Percentiles rank a stretch among this genome's conserved stretches.
phyloP scores from a whole-genome alignment of 192 early-diverging fungal genomes.

The Oehlia diaphana region DNA sequence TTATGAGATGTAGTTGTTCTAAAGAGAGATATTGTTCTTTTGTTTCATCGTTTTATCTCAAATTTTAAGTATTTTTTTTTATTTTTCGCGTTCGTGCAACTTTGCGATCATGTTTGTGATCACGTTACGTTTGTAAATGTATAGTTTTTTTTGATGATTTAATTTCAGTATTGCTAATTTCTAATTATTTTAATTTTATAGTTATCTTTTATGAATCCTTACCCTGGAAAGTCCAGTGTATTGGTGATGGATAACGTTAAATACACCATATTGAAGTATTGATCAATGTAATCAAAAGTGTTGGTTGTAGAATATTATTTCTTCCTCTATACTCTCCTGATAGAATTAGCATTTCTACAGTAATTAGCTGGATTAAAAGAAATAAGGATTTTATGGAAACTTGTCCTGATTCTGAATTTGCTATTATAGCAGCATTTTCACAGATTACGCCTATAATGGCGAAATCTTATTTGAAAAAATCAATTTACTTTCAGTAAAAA shows the following conservation, averaged over 20 bases:
- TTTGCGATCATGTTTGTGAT: too few relatives aligned
- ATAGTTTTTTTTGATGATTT: too few relatives aligned
- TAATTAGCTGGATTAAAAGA: conserved; percentile 9
- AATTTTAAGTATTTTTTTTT: too few relatives aligned
- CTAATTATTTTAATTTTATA: neutral
- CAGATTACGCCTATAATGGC: conserved; percentile 5
- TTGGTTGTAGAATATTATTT: neutral
- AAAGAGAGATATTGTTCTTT: too few relatives aligned
- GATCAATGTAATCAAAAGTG: neutral
- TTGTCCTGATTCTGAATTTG: neutral
- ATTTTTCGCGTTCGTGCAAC: too few relatives aligned
- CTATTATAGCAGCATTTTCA: neutral
- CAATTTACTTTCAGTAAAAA: neutral
- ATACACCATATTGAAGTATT: conserved; percentile 3
- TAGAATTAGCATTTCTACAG: neutral
- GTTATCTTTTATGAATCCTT: neutral
- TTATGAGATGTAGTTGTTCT: too few relatives aligned
- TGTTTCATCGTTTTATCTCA: too few relatives aligned
- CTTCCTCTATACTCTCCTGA: neutral
- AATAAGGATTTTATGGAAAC: conserved; percentile 7
- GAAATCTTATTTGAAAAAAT: neutral
- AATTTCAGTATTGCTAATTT: too few relatives aligned
- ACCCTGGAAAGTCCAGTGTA: neutral
- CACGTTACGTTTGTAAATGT: too few relatives aligned
- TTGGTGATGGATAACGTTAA: neutral